Evolutionary conservation across 2,329 filamentous ascomycete genomes (phyloP), one percentile per base, ranked within the genome.

Genomic region (Talaromyces sp.): DNA sequence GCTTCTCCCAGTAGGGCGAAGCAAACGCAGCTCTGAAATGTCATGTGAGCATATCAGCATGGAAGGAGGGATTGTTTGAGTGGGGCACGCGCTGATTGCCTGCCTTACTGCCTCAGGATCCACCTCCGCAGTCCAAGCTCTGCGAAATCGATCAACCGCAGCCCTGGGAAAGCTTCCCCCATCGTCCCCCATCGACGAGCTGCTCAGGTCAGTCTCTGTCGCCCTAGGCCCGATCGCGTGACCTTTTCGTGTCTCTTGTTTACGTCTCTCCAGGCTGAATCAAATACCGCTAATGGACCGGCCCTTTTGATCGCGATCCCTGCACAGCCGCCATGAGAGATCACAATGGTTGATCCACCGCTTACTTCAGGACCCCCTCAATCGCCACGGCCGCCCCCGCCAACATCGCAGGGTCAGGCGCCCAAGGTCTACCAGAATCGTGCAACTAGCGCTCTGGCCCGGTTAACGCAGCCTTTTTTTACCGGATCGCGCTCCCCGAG

Each of bases 381-480:
- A 42, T 61, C 63, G 46, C 50, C 50, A 42, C 59, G 50, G 59
- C 61, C 44, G n/a, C 61, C 61, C 33, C 61, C 58, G 46, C 58
- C 52, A 50, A 40, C 40, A 35, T 60, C 60, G 25, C 63, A 62
- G 16, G 35, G 65, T 60, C 73, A 75, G 66, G 72, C 73, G 37
- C 63, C 62, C 40, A 57, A 61, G 33, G 33, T 50, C 66, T 80
- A 80, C 69, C 75, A 77, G 33, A 73, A 76, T 65, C 76, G 78
- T 63, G 79, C 79, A 48, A 78, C 78, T 65, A 80, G 73, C 69
- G 78, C 79, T 62, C 68, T 81, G 58, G 81, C 82, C 67, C 79
- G 82, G 67, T 80, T 85, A 66, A 81, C 81, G 56, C 82, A 84
- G 70, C 81, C 82, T 21, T 82, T 84, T 71, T 79, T 81, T 62